Base-by-base conservation (phyloP, 2,329 filamentous ascomycete genomes). In the Scedosporium dehoogii region DNA sequence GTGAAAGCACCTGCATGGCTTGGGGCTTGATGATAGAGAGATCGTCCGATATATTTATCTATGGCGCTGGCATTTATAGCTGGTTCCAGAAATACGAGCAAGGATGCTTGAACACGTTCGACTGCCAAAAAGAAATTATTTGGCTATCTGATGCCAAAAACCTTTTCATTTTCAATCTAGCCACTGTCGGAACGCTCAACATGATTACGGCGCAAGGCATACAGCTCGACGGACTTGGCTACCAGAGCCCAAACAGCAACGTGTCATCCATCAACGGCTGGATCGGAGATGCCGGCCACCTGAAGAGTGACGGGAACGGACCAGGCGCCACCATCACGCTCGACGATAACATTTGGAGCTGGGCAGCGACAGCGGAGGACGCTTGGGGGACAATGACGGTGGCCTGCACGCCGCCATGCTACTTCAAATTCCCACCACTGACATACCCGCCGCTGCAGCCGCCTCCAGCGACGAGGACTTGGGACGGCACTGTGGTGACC, bases 31-130 rank as follows among this genome's bases (percentile, higher is more conserved):
- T 65, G 16, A 58, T 70, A n/a, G 44, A 25, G n/a, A 38, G 51
- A 1, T 63, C 62, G 1, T 46, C 27, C 1, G 66, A 68, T 42
- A 58, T 70, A 10, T 62, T 62, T 6, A 64, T 70, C 56, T 63
- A 63, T 1, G 65, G 66, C 25, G 69, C 68, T 0, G 69, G 68
- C 6, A 12, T 69, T n/a, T 70, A 70, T 46, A 66, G 61, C 21
- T 70, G 65, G 66, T 70, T 69, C 58, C 29, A 63, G 1, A 51
- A 58, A 29, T 69, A 69, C 57, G 51, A 59, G 9, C 67, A 70
- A 58, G 29, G 10, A 33, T 70, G 68, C 42, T 61, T 70, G 59
- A 64, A 68, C 58, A 55, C 63, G 10, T 62, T 68, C 23, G 25
- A 56, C 51, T 70, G 68, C 62, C 68, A 69, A 18, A n/a, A 46